Conservation (phyloP, 1,284 basidiomycete genomes). For the Papiliotrema fonsecae region DNA sequence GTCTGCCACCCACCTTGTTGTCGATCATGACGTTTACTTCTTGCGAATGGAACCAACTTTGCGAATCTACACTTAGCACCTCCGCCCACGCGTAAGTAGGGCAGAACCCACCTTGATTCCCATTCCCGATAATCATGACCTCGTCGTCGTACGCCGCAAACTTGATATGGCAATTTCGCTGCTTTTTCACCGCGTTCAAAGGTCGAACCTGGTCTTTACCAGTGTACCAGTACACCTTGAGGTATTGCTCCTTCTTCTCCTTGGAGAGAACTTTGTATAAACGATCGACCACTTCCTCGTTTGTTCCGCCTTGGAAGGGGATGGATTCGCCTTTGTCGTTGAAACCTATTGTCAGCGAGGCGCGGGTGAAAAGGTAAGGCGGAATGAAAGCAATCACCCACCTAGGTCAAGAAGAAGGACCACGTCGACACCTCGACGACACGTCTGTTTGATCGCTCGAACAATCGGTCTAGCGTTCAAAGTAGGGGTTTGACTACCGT, state of each 20-base stretch:
- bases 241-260: conserved; percentile 53
- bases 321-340: conserved; percentile 62
- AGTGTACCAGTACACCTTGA: conserved; percentile 64
- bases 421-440: conserved; percentile 63
- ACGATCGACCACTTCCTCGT: conserved; percentile 65
- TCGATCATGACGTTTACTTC: conserved; percentile 75
- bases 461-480: conserved; percentile 68
- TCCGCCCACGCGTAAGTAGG: background rate
- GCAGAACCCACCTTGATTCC: conserved; percentile 35
- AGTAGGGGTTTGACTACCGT: conserved; percentile 62
- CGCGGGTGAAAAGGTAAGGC: background rate
- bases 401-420: conserved; percentile 61
- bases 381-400: conserved; percentile 39
- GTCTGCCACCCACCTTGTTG: conserved; percentile 46
- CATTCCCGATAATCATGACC: conserved; percentile 62
- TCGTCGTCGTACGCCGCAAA: conserved; percentile 67
- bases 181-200: conserved; percentile 65
- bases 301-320: conserved; percentile 74
- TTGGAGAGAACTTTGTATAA: conserved; percentile 57
- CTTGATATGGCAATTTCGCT: conserved; percentile 74
- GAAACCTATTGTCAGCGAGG: conserved; percentile 49
- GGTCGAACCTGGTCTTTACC: conserved; percentile 68
- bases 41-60: conserved; percentile 73
- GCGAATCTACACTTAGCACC: conserved; percentile 32
- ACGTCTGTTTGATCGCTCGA: conserved; percentile 61